Evolutionary conservation across 139 green algal genomes (phyloP).

Genomic region (Chlorella sp.): DNA sequence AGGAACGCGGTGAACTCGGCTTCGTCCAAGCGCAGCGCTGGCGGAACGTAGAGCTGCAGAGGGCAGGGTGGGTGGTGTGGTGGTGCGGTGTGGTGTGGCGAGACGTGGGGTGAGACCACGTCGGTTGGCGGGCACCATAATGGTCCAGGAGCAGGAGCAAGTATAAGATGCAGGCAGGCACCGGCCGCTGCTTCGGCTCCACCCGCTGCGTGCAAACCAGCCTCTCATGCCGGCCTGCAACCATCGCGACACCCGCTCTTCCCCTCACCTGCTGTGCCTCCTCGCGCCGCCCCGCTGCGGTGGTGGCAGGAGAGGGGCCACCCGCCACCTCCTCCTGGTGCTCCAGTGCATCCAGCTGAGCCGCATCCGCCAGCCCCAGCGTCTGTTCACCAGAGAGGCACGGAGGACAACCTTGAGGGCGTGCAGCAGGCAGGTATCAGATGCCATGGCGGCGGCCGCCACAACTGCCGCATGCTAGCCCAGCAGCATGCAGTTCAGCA

Average conservation of each 20-base stretch:
- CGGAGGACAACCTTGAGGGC: no score
- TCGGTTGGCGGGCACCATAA: neutral
- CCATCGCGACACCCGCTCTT: no score
- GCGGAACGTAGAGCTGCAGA: neutral
- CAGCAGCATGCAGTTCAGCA: neutral
- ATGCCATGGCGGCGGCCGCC: neutral
- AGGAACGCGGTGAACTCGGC: neutral
- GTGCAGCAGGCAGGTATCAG: neutral
- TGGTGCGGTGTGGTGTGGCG: neutral
- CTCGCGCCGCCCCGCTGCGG: neutral
- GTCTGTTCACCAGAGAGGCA: neutral
- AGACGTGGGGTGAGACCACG: neutral
- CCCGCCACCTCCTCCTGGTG: neutral
- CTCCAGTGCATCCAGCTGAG: neutral
- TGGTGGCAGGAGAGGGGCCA: neutral
- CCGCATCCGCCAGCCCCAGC: neutral
- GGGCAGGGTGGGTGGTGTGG: neutral
- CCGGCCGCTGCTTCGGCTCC: neutral
- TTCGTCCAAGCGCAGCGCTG: neutral
- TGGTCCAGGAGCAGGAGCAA: neutral
- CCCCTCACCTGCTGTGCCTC: neutral
- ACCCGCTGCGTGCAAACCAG: neutral
- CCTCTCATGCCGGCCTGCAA: neutral
- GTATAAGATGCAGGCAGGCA: neutral
- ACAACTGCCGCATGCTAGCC: neutral